These are phyloP conservation scores for Colletotrichum eremochloae DNA, from an alignment of 2,329 filamentous ascomycete genomes.

Conservation along the genomic window DNA sequence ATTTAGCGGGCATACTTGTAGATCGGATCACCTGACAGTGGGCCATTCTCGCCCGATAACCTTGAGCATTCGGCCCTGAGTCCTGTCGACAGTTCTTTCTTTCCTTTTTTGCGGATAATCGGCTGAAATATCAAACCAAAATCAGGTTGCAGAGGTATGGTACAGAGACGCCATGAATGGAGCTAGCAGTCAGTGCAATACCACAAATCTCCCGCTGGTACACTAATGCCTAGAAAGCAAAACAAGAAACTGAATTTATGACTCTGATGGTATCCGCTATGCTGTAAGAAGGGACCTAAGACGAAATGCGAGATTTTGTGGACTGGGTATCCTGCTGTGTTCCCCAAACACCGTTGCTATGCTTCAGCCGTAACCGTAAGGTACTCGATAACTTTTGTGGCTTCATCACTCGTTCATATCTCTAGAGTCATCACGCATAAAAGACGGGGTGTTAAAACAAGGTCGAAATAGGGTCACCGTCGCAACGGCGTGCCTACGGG, in stretches of 20 bases:
- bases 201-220: not conserved
- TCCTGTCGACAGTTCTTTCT: not conserved
- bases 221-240: not conserved
- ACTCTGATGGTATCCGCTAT: conserved; percentile 34
- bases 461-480: conserved; percentile 33
- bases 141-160: not conserved
- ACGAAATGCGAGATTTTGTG: conserved; percentile 35
- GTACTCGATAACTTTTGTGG: conserved; percentile 37
- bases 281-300: conserved; percentile 29
- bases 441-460: conserved; percentile 35
- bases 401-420: conserved; percentile 41
- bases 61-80: not conserved
- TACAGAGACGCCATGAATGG: not conserved
- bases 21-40: not conserved
- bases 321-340: conserved; percentile 39
- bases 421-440: conserved; percentile 39
- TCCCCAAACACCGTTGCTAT: conserved; percentile 40
- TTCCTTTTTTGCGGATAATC: not conserved
- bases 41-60: not conserved
- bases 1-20: not conserved
- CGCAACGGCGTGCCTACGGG: conserved; percentile 38
- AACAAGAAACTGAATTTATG: conserved; percentile 25
- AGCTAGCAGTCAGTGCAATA: not conserved
- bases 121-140: not conserved
- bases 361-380: conserved; percentile 37